Evolutionary conservation across 2,329 filamentous ascomycete genomes (phyloP), one percentile per base, ranked within the genome.

Genomic region (Metarhizium rileyi): DNA sequence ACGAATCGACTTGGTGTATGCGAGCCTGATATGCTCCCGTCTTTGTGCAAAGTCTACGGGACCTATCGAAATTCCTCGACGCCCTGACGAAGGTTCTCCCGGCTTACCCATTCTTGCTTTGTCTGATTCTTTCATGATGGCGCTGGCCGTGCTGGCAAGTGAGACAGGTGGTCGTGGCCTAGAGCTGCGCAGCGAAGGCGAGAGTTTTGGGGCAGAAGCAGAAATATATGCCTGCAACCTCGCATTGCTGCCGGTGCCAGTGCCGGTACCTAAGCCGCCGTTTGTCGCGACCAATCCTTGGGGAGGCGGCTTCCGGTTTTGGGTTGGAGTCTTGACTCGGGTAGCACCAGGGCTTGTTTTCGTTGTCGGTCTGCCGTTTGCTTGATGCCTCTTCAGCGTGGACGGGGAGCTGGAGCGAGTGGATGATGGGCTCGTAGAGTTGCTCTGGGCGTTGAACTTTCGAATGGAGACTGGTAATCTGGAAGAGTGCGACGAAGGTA

Each of bases 21-120:
- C 89, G 50, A 89, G 80, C 57, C 90, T 85, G 59, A 95, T 94
- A 53, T 83, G 82, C 61, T 89, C 84, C 57, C 90, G 78, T 46
- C 88, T 79, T 56, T 87, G 86, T 52, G 86, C 88, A 63, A 94
- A 93, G 66, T 95, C 87, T 47, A 94, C 87, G 52, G 85, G 84
- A 1, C 84, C 84, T 51, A 90, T 70, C 1, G 78, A 77, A 47
- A 80, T 71, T 59, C 80, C 81, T 41, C 75, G 72, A 51, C 75
- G 70, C 28, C 70, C 64, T 5, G 64, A 53, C 5, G 66, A 57
- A 27, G 62, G 58, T 47, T 74, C 73, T 35, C 66, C 66, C 14
- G 67, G 57, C 57, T 61, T 69, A 49, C 59, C 56, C 53, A 25
- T 61, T 51, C 23, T 52, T 44, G 66, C 66, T 46, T 64, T 73